phyloP scores from a whole-genome alignment of 768 basidiomycete species.

The Tephrocybe rancida region DNA sequence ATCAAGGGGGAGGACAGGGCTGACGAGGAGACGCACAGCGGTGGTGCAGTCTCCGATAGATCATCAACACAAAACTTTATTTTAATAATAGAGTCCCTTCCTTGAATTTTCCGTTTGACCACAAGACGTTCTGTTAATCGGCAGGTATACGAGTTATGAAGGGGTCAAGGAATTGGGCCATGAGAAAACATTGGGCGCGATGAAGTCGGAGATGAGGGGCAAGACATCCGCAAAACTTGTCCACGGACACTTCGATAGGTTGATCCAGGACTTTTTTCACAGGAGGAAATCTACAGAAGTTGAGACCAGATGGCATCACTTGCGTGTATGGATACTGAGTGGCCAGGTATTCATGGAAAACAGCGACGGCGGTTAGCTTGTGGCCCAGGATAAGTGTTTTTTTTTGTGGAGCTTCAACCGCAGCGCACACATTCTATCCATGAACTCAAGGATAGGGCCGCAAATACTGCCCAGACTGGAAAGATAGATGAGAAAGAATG shows the following conservation, averaged over 20 bases:
- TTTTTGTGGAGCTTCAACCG: constrained; percentile 47
- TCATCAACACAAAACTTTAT: too few species aligned
- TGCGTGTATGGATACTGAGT: constrained; percentile 39
- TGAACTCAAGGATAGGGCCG: constrained; percentile 41
- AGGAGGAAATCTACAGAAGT: constrained; percentile 45
- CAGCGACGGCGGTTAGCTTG: constrained; percentile 41
- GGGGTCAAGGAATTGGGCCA: too few species aligned
- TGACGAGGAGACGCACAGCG: too few species aligned
- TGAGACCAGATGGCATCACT: constrained; percentile 48
- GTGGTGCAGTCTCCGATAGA: too few species aligned
- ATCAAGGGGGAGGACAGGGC: too few species aligned
- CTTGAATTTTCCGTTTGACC: too few species aligned
- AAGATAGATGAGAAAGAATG: not conserved
- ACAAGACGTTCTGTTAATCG: too few species aligned
- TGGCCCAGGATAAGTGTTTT: constrained; percentile 38
- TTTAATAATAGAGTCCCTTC: too few species aligned
- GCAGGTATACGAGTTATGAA: too few species aligned
- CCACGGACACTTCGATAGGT: constrained; percentile 39
- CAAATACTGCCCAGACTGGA: constrained; percentile 55
- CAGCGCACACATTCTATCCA: constrained; percentile 45
- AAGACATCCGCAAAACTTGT: constrained; percentile 40
- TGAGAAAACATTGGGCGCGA: too few species aligned
- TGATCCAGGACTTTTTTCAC: constrained; percentile 40
- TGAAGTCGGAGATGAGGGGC: constrained; percentile 37
- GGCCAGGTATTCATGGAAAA: constrained; percentile 46